Percentiles rank a stretch among this genome's conserved stretches.
These are phyloP conservation scores for Venturia asperata DNA, from an alignment of 2,329 filamentous ascomycete species.

Conservation along the genomic window DNA sequence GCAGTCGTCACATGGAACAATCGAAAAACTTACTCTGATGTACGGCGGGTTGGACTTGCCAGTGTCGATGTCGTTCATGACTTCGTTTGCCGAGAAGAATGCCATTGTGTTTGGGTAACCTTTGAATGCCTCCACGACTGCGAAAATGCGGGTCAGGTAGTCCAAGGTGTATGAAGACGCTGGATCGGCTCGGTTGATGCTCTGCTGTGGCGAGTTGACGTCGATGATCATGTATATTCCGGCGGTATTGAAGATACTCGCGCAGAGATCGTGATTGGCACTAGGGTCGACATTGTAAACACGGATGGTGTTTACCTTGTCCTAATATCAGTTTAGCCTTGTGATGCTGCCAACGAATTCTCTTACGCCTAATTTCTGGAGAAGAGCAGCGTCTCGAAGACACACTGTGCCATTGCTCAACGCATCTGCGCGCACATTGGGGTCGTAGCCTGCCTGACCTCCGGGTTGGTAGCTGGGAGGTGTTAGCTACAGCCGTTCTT, in stretches of 20 bases:
- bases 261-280: conserved; percentile 55
- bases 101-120: conserved; percentile 57
- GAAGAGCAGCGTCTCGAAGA: conserved; percentile 55
- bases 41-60: conserved; percentile 50
- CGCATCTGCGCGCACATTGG: conserved; percentile 44
- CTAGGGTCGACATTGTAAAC: conserved; percentile 57
- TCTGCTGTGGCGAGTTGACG: conserved; percentile 56
- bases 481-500: background rate
- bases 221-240: conserved; percentile 62
- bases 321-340: conserved; percentile 12
- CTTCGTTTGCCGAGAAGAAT: conserved; percentile 63
- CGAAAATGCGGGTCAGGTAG: conserved; percentile 54
- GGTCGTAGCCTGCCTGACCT: conserved; percentile 51
- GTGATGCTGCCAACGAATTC: background rate
- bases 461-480: conserved; percentile 52
- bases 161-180: conserved; percentile 43
- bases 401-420: conserved; percentile 52
- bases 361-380: conserved; percentile 53
- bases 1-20: conserved; percentile 6
- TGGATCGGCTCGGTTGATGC: conserved; percentile 44
- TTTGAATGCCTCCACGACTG: conserved; percentile 60
- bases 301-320: conserved; percentile 54
- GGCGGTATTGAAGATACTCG: conserved; percentile 57
- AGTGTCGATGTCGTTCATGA: conserved; percentile 52
- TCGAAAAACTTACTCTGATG: conserved; percentile 40